These are phyloP conservation scores for Gloeopeniophorella convolvens DNA, from an alignment of 768 basidiomycete species.

Conservation along the genomic window DNA sequence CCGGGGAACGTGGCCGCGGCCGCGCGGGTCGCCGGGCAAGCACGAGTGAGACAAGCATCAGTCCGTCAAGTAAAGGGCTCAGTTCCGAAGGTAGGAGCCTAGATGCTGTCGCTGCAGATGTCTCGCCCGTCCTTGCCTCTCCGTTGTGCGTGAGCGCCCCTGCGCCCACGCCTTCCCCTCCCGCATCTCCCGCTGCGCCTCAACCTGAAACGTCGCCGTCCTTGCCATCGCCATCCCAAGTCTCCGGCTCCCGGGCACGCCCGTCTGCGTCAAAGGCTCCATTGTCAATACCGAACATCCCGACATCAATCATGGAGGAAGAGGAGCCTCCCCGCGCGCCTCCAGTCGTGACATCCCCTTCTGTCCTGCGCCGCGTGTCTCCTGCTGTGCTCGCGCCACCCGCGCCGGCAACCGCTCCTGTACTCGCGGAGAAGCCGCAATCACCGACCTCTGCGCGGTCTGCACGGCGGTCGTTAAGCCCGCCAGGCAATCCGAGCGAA, in stretches of 20 bases:
- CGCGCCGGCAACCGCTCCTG: constrained; percentile 10
- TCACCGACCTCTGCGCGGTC: constrained; percentile 7
- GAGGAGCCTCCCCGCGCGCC: constrained; percentile 13
- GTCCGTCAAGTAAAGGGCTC: constrained; percentile 5
- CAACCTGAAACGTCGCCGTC: background rate
- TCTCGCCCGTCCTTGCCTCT: background rate
- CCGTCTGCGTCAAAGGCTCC: background rate
- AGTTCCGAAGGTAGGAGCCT: background rate
- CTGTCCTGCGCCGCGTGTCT: constrained; percentile 14
- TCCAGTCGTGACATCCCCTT: constrained; percentile 11
- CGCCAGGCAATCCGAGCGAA: constrained; percentile 19
- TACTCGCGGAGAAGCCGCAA: constrained; percentile 6
- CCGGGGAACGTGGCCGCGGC: constrained; percentile 18
- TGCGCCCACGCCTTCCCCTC: background rate
- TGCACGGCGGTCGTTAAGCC: constrained; percentile 25
- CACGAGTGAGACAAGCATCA: constrained; percentile 16
- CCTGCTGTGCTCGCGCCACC: constrained; percentile 3
- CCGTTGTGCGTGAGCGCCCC: background rate
- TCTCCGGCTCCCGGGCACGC: background rate
- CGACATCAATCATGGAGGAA: background rate
- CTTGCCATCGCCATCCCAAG: background rate
- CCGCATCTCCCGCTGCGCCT: background rate
- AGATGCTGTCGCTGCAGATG: background rate
- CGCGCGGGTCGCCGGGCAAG: constrained; percentile 8
- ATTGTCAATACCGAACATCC: background rate